Percentiles rank a stretch among this genome's conserved stretches.
Conservation (phyloP, 129 eudicot species). For the Silybum marianum region DNA sequence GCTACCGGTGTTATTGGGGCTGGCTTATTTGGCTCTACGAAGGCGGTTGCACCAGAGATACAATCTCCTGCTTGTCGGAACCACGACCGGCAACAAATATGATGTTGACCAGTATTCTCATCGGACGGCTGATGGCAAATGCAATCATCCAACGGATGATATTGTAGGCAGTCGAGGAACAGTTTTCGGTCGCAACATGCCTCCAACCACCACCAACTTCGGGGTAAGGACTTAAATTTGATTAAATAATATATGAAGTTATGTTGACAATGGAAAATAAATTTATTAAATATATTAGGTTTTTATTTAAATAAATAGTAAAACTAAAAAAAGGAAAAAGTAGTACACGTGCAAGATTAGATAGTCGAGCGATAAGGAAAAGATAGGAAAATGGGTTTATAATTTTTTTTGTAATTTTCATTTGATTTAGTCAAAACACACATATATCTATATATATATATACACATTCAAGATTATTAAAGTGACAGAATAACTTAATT, state of each 20-base stretch:
- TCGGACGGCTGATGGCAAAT: constrained; percentile 57
- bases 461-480: neutral
- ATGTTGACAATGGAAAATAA: neutral
- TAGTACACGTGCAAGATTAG: too few relatives aligned
- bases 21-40: constrained; percentile 46
- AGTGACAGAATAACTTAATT: neutral
- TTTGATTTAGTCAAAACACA: too few relatives aligned
- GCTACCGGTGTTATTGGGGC: constrained; percentile 49
- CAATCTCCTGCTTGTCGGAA: constrained; percentile 52
- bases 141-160: constrained; percentile 57
- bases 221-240: constrained; percentile 34
- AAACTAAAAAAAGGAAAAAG: too few relatives aligned
- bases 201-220: constrained; percentile 43
- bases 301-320: too few relatives aligned
- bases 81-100: constrained; percentile 33
- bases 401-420: too few relatives aligned
- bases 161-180: constrained; percentile 56
- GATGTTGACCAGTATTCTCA: constrained; percentile 40
- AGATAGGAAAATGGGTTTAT: too few relatives aligned
- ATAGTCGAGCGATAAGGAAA: too few relatives aligned
- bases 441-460: too few relatives aligned
- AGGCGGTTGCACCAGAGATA: constrained; percentile 59
- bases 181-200: constrained; percentile 60
- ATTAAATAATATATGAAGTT: too few relatives aligned
- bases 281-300: too few relatives aligned